Percentiles rank a stretch among this genome's conserved stretches.
Conservation (phyloP, 1,284 basidiomycete species). For the Coriolopsis trogii region DNA sequence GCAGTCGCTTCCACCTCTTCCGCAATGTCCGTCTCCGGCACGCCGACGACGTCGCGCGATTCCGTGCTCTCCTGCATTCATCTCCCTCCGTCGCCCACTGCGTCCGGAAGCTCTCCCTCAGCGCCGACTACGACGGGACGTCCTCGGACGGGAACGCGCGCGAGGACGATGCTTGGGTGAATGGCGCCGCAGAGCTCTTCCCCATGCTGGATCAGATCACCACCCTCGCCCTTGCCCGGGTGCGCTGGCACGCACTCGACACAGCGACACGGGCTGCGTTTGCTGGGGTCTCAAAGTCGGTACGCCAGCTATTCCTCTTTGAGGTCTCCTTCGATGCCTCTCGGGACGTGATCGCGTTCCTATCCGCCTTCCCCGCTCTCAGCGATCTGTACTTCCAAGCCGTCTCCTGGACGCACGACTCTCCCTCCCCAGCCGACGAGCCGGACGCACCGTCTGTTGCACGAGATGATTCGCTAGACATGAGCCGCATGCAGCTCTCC, state of each 20-base stretch:
- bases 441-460: not conserved
- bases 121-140: constrained; percentile 29
- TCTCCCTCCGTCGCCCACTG: constrained; percentile 29
- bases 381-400: constrained; percentile 36
- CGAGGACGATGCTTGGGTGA: constrained; percentile 35
- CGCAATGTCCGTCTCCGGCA: constrained; percentile 33
- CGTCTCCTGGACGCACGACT: constrained; percentile 35
- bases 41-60: constrained; percentile 27
- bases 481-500: constrained; percentile 30
- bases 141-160: constrained; percentile 22
- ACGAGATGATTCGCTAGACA: not conserved
- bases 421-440: constrained; percentile 20
- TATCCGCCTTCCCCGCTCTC: constrained; percentile 33
- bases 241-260: constrained; percentile 31
- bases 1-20: constrained; percentile 36
- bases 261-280: constrained; percentile 29
- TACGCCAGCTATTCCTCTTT: constrained; percentile 35
- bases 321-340: constrained; percentile 34
- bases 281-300: constrained; percentile 22
- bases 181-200: constrained; percentile 25
- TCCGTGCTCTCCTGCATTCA: constrained; percentile 26
- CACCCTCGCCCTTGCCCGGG: constrained; percentile 31
- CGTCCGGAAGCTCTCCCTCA: constrained; percentile 33
- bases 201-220: constrained; percentile 23
- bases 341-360: constrained; percentile 33